Evolutionary conservation across 768 basidiomycete species (phyloP).

Genomic region (Tricholoma terreum): DNA sequence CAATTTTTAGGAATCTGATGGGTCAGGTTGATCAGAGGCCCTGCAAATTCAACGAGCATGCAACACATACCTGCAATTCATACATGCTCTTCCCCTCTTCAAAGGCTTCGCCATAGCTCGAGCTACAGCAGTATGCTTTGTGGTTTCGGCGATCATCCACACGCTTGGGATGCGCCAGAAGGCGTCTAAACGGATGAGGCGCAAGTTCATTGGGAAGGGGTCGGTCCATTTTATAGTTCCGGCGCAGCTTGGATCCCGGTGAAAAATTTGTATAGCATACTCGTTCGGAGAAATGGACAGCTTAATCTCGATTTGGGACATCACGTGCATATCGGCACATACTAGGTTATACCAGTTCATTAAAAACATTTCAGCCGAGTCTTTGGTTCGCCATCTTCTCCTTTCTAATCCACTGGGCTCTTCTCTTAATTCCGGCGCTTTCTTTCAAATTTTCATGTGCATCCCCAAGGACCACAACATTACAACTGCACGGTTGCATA

Average conservation of each 20-base stretch:
- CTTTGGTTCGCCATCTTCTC: not conserved
- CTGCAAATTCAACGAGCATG: not conserved
- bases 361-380: too few relatives aligned
- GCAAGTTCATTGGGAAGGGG: slow-evolving; percentile 19
- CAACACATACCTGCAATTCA: slow-evolving; percentile 46
- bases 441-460: not conserved
- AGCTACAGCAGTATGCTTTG: slow-evolving; percentile 28
- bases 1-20: slow-evolving; percentile 48
- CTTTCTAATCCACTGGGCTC: not conserved
- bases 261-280: not conserved
- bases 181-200: slow-evolving; percentile 37
- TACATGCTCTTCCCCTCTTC: slow-evolving; percentile 53
- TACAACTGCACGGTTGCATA: too few relatives aligned
- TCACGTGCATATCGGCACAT: not conserved
- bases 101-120: slow-evolving; percentile 39
- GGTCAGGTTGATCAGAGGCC: slow-evolving; percentile 4
- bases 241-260: slow-evolving; percentile 4
- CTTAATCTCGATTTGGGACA: not conserved
- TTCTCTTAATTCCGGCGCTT: not conserved
- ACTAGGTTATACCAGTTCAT: too few relatives aligned
- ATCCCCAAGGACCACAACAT: not conserved
- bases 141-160: slow-evolving; percentile 39
- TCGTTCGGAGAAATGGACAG: too few relatives aligned
- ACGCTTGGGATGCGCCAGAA: slow-evolving; percentile 19
- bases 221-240: slow-evolving; percentile 35